Conservation (phyloP, 2,329 filamentous ascomycete species). For the Penicillium hordei region DNA sequence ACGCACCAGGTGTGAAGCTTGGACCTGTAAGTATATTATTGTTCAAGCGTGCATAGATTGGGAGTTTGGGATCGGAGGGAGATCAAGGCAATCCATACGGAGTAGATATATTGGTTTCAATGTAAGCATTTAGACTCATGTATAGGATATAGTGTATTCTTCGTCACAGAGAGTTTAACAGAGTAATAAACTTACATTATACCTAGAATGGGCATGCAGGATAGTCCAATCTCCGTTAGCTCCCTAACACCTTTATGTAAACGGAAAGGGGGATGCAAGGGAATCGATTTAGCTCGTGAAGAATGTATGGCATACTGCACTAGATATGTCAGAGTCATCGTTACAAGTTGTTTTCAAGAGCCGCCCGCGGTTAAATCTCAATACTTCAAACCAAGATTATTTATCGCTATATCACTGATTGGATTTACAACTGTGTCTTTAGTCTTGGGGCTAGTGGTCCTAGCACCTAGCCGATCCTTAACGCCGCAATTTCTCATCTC, state of each 20-base stretch:
- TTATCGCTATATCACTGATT: not conserved
- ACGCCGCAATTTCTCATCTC: constrained; percentile 7
- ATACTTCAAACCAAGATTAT: not conserved
- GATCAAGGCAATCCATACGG: not conserved
- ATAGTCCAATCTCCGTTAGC: constrained; percentile 7
- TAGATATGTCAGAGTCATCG: not conserved
- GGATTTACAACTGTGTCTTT: constrained; percentile 1
- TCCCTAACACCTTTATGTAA: not conserved
- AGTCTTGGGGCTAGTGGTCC: constrained; percentile 5
- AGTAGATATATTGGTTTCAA: not conserved
- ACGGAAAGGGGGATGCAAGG: not conserved
- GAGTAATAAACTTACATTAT: not conserved
- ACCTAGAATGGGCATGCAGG: not conserved
- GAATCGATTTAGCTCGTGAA: constrained; percentile 2
- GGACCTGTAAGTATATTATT: not conserved
- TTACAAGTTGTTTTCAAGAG: not conserved
- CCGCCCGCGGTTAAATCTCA: constrained; percentile 1
- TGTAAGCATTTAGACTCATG: not conserved
- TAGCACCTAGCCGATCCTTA: constrained; percentile 9
- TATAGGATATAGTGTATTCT: not conserved
- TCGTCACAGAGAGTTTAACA: not conserved
- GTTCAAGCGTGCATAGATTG: not conserved
- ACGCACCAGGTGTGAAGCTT: not conserved
- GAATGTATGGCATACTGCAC: not conserved
- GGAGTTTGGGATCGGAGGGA: not conserved